Percentiles rank a stretch among this genome's conserved stretches.
Conservation (phyloP, 768 basidiomycete species). For the Tricholoma saponaceum region DNA sequence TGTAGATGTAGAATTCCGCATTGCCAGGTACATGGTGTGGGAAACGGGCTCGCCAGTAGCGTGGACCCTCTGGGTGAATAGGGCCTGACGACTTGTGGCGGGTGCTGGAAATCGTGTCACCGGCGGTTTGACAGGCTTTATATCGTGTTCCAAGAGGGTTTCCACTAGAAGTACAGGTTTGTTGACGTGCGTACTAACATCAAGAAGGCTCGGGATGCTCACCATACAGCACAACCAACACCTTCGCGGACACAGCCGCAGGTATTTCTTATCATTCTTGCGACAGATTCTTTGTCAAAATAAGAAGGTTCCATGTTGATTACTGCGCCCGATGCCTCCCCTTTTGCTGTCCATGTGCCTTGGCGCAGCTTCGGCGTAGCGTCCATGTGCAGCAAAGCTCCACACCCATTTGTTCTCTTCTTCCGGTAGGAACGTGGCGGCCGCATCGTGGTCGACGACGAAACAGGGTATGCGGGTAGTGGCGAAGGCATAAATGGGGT, state of each 20-base stretch:
- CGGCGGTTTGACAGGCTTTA: constrained; percentile 55
- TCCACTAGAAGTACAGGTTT: constrained; percentile 36
- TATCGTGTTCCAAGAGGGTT: constrained; percentile 63
- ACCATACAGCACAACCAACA: constrained; percentile 62
- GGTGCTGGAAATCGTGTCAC: constrained; percentile 36
- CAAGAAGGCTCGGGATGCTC: constrained; percentile 15
- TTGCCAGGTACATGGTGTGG: constrained; percentile 12
- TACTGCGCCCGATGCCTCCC: constrained; percentile 48
- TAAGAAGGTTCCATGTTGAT: constrained; percentile 54
- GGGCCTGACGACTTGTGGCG: constrained; percentile 13
- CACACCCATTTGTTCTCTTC: constrained; percentile 49
- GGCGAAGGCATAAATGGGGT: constrained; percentile 14
- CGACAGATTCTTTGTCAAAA: constrained; percentile 46
- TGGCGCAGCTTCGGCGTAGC: constrained; percentile 50
- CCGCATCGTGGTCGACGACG: constrained; percentile 1
- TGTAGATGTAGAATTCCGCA: constrained; percentile 30
- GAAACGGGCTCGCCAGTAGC: constrained; percentile 34
- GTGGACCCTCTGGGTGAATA: constrained; percentile 36
- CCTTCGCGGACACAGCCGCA: constrained; percentile 70
- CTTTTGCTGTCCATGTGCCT: constrained; percentile 57
- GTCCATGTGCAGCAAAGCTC: constrained; percentile 52
- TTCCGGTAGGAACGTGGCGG: constrained; percentile 4
- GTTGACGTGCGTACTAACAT: not conserved
- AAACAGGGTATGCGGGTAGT: constrained; percentile 10
- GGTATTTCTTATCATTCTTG: constrained; percentile 47